Evolutionary conservation across 1,139 yeast species (phyloP), one percentile per base, ranked within the genome.

Genomic region (Suhomyces bribrorum): DNA sequence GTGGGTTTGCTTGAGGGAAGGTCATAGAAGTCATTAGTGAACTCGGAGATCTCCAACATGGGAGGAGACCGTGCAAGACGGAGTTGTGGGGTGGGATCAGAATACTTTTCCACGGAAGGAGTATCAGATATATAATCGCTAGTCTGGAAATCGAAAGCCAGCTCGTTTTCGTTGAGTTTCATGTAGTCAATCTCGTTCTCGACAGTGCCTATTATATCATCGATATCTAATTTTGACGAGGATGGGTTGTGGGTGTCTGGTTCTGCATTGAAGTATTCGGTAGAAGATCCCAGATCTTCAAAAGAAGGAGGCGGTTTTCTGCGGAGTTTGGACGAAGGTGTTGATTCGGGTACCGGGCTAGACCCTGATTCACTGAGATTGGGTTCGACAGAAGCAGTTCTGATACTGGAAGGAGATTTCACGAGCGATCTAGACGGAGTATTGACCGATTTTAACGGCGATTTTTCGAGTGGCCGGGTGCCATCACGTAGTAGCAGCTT

Each of bases 221-320:
- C 41, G 47, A 49, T 48, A 15, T 40, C 34, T 18, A 18, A 17
- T 6, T 27, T 31, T 18, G 23, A 18, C 15, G 16, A 12, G 15
- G 7, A 7, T 14, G 7, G 29, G 20, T 24, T 29, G 14, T n/a
- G n/a, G 12, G 28, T 24, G 13, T 36, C 25, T 7, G 41, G 34
- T 18, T 33, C 37, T 6, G 44, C 39, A 26, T 43, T 38, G 33
- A 41, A 41, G 36, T 39, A 45, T 17, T 44, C 46, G 3, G 32
- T 28, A 3, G 47, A 42, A 3, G 38, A 45, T 35, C 37, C 43
- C 22, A 35, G 36, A 3, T 39, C 43, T 4, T 45, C 32, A 2
- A 16, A n/a, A 13, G 25, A 14, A 8, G 62, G 59, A 3, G 64
- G 63, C 5, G 63, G 60, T 44, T 56, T 58, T 22, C 65, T 48